Evolutionary conservation across 257 asterid species (phyloP), one percentile per base, ranked within the genome.

Genomic region (Leptodermis oblonga): DNA sequence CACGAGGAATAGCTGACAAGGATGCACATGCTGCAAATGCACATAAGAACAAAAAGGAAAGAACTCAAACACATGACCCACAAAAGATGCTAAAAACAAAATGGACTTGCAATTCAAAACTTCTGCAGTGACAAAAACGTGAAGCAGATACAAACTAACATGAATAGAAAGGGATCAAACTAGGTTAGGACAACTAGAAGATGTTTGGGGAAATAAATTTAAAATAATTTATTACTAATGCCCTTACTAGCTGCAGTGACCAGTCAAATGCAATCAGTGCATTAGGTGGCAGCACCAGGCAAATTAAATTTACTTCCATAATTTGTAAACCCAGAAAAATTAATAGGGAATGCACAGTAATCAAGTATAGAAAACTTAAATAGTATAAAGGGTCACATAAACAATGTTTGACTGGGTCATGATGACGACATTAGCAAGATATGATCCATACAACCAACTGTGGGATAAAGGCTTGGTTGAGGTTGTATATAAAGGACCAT

Each of bases 21-120:
- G 94, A 89, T 55, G 99, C 95, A 77, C 99, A 94, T 73, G 85
- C 99, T 94, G 90, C 86, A 87, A 66, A 63, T 36, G 75, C 69
- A 72, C 73, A 63, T 59, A 60, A 53, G 65, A 75, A 30, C 20
- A 51, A 55, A 46, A 45, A 53, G 59, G 58, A 67, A 39, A 74
- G 20, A 73, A 13, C 26, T 66, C 22, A 68, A 69, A 0, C 36
- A 7, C 43, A 14, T 34, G 18, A 71, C 55, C 42, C 36, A 6
- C 45, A 8, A 61, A 23, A 23, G 37, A 22, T 52, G 23, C 15
- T 30, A 25, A 37, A 48, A 36, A 68, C 15, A 37, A 62, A 52
- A 68, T 0, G 28, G 36, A 12, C 23, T 7, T 26, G 36, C 12
- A 17, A 51, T 61, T 22, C 66, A 33, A 60, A 60, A 61, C 30